Evolutionary conservation across 2,329 filamentous ascomycete species (phyloP).

Genomic region (Fusarium verrucosum): DNA sequence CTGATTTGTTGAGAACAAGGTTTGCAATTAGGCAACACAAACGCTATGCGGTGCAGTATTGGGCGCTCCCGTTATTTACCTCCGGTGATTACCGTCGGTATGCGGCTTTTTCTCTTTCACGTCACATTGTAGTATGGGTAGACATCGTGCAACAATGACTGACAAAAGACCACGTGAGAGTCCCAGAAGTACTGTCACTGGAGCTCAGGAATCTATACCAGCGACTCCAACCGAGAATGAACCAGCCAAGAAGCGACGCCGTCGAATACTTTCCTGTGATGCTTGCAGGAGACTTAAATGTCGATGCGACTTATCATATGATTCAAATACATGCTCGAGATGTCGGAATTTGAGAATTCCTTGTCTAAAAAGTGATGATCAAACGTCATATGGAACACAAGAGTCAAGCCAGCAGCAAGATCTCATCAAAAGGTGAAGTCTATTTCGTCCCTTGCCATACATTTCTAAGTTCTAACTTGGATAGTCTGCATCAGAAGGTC

Average conservation of each 20-base stretch:
- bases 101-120: slow-evolving; percentile 6
- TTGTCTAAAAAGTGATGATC: slow-evolving; percentile 23
- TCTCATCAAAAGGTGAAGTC: slow-evolving; percentile 12
- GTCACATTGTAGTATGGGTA: not conserved
- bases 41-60: fast-evolving
- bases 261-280: slow-evolving; percentile 34
- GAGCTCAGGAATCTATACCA: not conserved
- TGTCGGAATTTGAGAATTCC: slow-evolving; percentile 29
- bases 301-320: slow-evolving; percentile 31
- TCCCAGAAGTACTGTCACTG: not conserved
- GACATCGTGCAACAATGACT: not conserved
- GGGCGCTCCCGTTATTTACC: not conserved
- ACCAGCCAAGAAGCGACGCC: slow-evolving; percentile 21
- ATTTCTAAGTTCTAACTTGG: not conserved
- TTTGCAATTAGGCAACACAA: not conserved
- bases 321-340: slow-evolving; percentile 23
- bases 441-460: not conserved
- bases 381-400: not conserved
- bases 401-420: slow-evolving; percentile 3
- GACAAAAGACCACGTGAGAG: slow-evolving; percentile 1
- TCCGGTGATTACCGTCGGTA: slow-evolving; percentile 8
- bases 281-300: slow-evolving; percentile 34
- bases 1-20: fast-evolving
- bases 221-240: not conserved
- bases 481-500: slow-evolving; percentile 23